A percentile compares a stretch with the other conserved stretches of the same genome.
phyloP scores from a whole-genome alignment of 768 basidiomycete species.

The Kwoniella pini region DNA sequence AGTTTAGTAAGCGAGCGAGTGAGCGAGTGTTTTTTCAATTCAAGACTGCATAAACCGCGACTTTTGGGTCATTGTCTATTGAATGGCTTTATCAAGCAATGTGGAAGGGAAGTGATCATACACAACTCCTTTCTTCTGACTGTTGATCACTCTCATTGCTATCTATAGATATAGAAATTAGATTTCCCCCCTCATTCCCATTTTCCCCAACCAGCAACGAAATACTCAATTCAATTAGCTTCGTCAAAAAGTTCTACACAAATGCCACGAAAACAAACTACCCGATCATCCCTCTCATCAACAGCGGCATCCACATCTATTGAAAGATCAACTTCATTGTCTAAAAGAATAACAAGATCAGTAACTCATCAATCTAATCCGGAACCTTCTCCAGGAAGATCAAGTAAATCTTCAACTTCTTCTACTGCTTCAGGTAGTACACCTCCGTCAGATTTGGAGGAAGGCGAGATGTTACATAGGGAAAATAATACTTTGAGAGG shows the following conservation, averaged over 20 bases:
- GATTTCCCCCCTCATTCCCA: too few species aligned
- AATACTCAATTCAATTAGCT: too few species aligned
- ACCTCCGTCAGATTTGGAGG: neutral
- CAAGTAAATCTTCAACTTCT: conserved; percentile 3
- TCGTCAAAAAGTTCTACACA: too few species aligned
- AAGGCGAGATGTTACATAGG: conserved; percentile 22
- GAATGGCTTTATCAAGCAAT: too few species aligned
- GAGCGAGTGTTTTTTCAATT: neutral
- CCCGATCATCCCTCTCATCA: conserved; percentile 3
- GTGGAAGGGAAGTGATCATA: neutral
- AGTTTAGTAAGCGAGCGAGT: neutral
- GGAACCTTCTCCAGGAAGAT: neutral
- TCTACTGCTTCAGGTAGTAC: conserved; percentile 3
- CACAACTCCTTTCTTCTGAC: conserved; percentile 1
- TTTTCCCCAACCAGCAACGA: too few species aligned
- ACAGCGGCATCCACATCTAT: conserved; percentile 1
- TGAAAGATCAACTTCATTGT: neutral
- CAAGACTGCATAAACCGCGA: neutral
- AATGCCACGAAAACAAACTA: conserved; percentile 20
- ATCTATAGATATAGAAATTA: too few species aligned
- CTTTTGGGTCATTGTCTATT: neutral
- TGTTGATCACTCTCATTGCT: neutral
- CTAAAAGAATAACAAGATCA: conserved; percentile 12
- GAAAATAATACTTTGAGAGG: conserved; percentile 34
- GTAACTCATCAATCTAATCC: neutral